Conservation (phyloP, 331 rosid genomes). For the Acacia concinna region DNA sequence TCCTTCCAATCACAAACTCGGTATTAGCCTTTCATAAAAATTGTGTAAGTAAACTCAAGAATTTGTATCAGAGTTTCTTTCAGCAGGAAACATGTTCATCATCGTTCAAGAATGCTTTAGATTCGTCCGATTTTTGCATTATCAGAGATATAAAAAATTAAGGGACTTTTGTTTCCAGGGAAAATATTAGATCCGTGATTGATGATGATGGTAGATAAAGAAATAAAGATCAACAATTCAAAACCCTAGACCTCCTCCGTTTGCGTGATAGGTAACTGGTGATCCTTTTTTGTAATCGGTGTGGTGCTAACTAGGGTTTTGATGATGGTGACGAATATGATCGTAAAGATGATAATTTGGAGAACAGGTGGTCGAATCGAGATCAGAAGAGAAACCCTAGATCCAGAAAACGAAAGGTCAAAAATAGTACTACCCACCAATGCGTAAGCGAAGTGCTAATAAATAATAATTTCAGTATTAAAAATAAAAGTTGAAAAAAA, state of each 20-base stretch:
- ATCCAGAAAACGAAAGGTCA: conserved; percentile 93
- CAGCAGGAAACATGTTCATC: conserved; percentile 42
- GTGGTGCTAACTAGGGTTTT: conserved; percentile 64
- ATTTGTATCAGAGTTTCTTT: conserved; percentile 38
- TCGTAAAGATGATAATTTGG: conserved; percentile 34
- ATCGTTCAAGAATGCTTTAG: conserved; percentile 55
- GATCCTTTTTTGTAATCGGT: conserved; percentile 21
- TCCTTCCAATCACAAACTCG: conserved; percentile 40
- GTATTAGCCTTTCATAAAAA: conserved; percentile 39
- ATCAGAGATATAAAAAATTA: conserved; percentile 31
- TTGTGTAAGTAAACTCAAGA: conserved; percentile 24
- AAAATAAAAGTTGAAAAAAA: background rate
- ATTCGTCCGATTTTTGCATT: conserved; percentile 68
- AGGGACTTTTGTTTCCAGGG: conserved; percentile 45
- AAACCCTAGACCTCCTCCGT: conserved; percentile 25
- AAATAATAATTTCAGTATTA: conserved; percentile 20
- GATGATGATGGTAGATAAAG: conserved; percentile 37
- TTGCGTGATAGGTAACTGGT: conserved; percentile 30
- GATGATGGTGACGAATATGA: conserved; percentile 38
- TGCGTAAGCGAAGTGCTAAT: conserved; percentile 33
- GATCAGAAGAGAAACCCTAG: conserved; percentile 78
- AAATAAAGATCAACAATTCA: conserved; percentile 18
- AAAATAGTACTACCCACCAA: conserved; percentile 41
- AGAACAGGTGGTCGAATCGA: conserved; percentile 48
- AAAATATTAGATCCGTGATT: conserved; percentile 70